phyloP scores from a whole-genome alignment of 441 rosid genomes.

The Manihot esculenta region DNA sequence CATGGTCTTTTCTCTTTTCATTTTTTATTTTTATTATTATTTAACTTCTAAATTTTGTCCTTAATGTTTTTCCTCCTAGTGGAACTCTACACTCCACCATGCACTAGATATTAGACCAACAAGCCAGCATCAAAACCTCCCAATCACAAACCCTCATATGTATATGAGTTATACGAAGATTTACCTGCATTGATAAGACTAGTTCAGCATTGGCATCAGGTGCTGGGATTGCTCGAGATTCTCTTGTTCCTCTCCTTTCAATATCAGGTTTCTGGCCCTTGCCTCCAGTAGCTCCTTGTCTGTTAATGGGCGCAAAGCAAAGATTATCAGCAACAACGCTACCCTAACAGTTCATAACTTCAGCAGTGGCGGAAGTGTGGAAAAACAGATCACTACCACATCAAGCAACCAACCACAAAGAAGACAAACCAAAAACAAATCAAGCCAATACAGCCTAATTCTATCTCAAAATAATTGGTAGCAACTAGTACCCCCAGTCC shows the following conservation, averaged over 20 bases:
- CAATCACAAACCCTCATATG: background rate
- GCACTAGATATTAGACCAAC: background rate
- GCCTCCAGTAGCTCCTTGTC: conserved; percentile 62
- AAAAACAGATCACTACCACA: conserved; percentile 9
- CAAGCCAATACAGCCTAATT: background rate
- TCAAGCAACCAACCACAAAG: conserved; percentile 1
- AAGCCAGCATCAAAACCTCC: background rate
- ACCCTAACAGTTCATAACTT: conserved; percentile 1
- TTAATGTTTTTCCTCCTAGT: background rate
- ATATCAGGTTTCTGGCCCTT: conserved; percentile 65
- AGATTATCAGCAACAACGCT: conserved; percentile 8
- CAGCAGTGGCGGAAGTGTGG: background rate
- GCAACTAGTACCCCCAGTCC: background rate
- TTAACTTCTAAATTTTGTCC: background rate
- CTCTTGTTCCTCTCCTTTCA: conserved; percentile 72
- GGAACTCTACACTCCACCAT: background rate
- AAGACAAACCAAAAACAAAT: background rate
- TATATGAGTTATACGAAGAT: background rate
- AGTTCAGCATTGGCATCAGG: conserved; percentile 98
- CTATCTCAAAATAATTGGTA: background rate
- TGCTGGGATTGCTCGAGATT: conserved; percentile 92
- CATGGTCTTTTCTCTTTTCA: background rate
- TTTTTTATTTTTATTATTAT: background rate
- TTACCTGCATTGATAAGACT: conserved; percentile 82
- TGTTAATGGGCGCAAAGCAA: conserved; percentile 27